phyloP scores from a whole-genome alignment of 495 filamentous ascomycete species.

The Xylaria palmicola region DNA sequence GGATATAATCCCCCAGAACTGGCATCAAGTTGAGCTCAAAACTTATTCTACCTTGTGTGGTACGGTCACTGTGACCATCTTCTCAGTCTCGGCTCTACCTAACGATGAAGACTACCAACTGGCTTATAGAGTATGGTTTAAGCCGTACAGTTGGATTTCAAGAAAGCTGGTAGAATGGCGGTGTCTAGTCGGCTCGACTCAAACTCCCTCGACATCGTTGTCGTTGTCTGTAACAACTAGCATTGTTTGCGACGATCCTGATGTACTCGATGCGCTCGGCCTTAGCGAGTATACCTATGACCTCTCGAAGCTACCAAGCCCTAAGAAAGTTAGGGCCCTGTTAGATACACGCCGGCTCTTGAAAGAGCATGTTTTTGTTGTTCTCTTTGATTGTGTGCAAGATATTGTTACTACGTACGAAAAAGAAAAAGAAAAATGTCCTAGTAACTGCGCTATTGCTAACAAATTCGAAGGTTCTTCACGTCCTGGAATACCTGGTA shows the following conservation, averaged over 20 bases:
- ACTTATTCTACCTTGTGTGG: not conserved
- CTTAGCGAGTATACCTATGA: not conserved
- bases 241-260: not conserved
- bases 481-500: not conserved
- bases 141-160: constrained; percentile 1
- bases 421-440: not conserved
- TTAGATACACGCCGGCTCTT: not conserved
- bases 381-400: too few species aligned
- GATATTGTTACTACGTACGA: not conserved
- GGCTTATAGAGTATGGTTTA: not conserved
- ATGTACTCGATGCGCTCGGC: not conserved
- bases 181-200: not conserved
- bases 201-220: not conserved
- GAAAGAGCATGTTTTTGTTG: not conserved
- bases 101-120: not conserved
- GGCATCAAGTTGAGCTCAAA: not conserved
- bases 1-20: not conserved
- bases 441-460: not conserved
- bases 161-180: not conserved
- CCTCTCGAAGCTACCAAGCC: not conserved
- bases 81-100: not conserved
- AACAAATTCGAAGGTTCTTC: not conserved
- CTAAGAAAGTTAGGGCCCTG: not conserved
- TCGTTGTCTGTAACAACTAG: not conserved
- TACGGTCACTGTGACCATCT: not conserved